Base-by-base conservation (phyloP, 495 filamentous ascomycete genomes). In the Rhypophila decipiens region DNA sequence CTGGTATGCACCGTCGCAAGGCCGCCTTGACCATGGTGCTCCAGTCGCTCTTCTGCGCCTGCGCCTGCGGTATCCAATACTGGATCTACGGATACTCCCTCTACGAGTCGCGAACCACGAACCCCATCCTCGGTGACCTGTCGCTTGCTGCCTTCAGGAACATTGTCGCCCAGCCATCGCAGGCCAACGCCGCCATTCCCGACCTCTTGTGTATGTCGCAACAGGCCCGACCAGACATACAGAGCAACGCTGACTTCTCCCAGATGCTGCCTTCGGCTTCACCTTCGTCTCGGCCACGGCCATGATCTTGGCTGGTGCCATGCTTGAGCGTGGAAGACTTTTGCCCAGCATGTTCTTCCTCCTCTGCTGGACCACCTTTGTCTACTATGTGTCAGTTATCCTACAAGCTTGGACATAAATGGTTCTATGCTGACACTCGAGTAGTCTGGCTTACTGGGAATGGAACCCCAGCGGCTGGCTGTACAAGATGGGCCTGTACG, bases 71-170 rank as follows among this genome's bases (percentile, higher is more conserved):
- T 19, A 93, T 96, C 69, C 90, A 96, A 62, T 97, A 89, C 88
- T 96, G 95, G 74, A 91, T 97, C 75, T 96, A 90, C 90, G 91
- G 91, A 41, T 96, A 94, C 66, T 93, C 87, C 2, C 71, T 97
- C 42, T 78, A 90, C 33, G 93, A 95, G 71, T 89, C 86, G n/a
- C 82, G 86, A 56, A 73, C 80, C 10, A 89, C 85, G 37, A 88
- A 86, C 43, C 84, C 72, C 37, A 96, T 81, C 70, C 90, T 96
- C 57, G 91, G 91, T 42, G 76, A 90, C 56, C 71, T 96, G 34
- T 67, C 75, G 40, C 87, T 94, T 71, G 84, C 94, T 63, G 89
- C 82, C 24, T 78, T 96, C 53, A 78, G 68, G 64, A 78, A 83
- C 59, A 83, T 85, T 7, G 72, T 95, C 47, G 90, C 74, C 21